These are phyloP conservation scores for Fusarium succisae DNA, from an alignment of 2,329 filamentous ascomycete species.

Conservation along the genomic window DNA sequence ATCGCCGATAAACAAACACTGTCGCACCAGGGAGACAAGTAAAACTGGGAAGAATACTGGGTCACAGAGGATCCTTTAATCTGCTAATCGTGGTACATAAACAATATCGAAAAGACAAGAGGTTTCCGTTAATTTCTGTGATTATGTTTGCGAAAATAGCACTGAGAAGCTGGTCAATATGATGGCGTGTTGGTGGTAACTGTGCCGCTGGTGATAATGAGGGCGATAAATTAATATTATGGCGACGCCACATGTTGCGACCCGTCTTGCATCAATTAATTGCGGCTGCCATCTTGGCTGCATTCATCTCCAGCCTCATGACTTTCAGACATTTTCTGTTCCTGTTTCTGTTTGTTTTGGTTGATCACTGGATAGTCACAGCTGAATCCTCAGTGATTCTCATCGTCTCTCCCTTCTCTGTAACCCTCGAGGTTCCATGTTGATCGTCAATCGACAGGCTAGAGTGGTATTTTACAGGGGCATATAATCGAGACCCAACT, in stretches of 20 bases:
- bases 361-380: neutral
- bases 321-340: neutral
- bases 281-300: neutral
- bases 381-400: neutral
- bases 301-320: conserved; percentile 3
- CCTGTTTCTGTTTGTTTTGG: neutral
- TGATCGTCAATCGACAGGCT: conserved; percentile 33
- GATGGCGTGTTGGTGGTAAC: conserved; percentile 2
- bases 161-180: neutral
- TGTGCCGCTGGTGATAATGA: conserved; percentile 20
- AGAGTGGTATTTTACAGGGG: conserved; percentile 1
- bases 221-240: neutral
- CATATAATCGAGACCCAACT: conserved; percentile 2
- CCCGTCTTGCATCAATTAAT: conserved; percentile 3
- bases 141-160: neutral
- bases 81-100: conserved; percentile 3
- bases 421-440: neutral
- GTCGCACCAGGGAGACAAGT: conserved; percentile 15
- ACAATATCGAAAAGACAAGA: neutral
- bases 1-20: conserved; percentile 20
- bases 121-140: neutral
- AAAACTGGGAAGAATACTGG: conserved; percentile 28
- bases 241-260: neutral
- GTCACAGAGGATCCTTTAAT: conserved; percentile 30
- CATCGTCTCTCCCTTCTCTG: neutral